Percentiles rank a stretch among this genome's conserved stretches.
These are phyloP conservation scores for Dipteronia dyeriana DNA, from an alignment of 345 rosid genomes.

Conservation along the genomic window DNA sequence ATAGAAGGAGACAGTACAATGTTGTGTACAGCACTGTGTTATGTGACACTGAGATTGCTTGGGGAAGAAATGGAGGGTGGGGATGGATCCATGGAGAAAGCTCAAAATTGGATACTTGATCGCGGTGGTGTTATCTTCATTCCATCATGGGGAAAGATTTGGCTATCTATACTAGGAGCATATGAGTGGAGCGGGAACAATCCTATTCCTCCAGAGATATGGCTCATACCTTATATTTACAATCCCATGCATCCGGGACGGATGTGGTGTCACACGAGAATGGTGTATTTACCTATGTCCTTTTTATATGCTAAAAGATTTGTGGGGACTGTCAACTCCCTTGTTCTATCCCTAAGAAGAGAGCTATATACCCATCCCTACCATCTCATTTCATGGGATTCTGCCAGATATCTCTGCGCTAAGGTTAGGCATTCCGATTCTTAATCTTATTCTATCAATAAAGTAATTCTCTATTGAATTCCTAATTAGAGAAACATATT, in stretches of 20 bases:
- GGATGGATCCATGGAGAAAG: conserved; percentile 42
- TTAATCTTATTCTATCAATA: neutral
- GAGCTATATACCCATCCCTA: conserved; percentile 57
- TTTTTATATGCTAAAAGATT: conserved; percentile 66
- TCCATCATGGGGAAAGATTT: conserved; percentile 85
- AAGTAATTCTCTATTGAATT: no score
- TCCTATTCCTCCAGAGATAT: conserved; percentile 66
- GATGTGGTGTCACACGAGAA: conserved; percentile 50
- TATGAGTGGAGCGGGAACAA: conserved; percentile 81
- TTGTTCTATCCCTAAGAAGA: conserved; percentile 47
- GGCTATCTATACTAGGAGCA: conserved; percentile 73
- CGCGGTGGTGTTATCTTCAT: conserved; percentile 62
- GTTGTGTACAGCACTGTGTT: conserved; percentile 52
- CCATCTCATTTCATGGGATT: conserved; percentile 54
- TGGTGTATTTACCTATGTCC: conserved; percentile 64
- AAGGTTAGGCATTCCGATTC: conserved; percentile 30
- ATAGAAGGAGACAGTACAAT: conserved; percentile 65
- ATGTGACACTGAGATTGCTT: conserved; percentile 54
- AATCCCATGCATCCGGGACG: conserved; percentile 59
- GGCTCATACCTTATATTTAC: conserved; percentile 59
- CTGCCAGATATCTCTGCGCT: conserved; percentile 43
- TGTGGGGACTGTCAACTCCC: conserved; percentile 43
- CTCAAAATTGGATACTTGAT: conserved; percentile 58
- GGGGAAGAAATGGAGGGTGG: conserved; percentile 47
- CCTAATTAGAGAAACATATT: no score